These are phyloP conservation scores for Clarireedia paspali DNA, from an alignment of 2,329 filamentous ascomycete genomes.

Conservation along the genomic window DNA sequence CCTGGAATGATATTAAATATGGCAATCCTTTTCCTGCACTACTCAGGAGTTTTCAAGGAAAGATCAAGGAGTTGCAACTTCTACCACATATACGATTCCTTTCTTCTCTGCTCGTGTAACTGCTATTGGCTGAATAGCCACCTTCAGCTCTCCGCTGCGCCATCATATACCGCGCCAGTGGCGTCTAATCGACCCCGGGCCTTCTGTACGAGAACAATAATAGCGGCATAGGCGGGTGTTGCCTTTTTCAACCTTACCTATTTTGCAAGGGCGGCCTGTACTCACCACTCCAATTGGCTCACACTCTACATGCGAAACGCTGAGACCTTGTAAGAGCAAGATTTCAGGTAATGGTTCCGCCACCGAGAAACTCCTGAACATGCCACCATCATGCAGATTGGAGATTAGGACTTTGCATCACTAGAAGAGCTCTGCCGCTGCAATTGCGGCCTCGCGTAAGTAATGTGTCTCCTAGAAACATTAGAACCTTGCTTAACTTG, in stretches of 20 bases:
- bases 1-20: too few relatives aligned
- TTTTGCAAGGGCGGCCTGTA: slow-evolving; percentile 1
- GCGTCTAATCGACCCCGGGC: slow-evolving; percentile 9
- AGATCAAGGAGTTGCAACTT: too few relatives aligned
- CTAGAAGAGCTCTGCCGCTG: neutral
- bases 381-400: slow-evolving; percentile 5
- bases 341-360: neutral
- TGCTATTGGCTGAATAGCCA: neutral
- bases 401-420: neutral
- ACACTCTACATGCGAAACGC: neutral
- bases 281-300: neutral
- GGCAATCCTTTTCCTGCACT: too few relatives aligned
- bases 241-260: neutral
- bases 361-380: neutral
- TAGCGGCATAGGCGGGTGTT: slow-evolving; percentile 4
- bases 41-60: neutral
- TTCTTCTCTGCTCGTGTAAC: too few relatives aligned
- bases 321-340: too few relatives aligned
- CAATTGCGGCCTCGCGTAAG: neutral
- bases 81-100: too few relatives aligned
- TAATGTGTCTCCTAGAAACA: neutral
- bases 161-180: slow-evolving; percentile 1
- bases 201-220: neutral
- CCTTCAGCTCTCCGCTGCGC: neutral
- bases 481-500: neutral